phyloP scores from a whole-genome alignment of 257 asterid species.

The Nicotiana knightiana region DNA sequence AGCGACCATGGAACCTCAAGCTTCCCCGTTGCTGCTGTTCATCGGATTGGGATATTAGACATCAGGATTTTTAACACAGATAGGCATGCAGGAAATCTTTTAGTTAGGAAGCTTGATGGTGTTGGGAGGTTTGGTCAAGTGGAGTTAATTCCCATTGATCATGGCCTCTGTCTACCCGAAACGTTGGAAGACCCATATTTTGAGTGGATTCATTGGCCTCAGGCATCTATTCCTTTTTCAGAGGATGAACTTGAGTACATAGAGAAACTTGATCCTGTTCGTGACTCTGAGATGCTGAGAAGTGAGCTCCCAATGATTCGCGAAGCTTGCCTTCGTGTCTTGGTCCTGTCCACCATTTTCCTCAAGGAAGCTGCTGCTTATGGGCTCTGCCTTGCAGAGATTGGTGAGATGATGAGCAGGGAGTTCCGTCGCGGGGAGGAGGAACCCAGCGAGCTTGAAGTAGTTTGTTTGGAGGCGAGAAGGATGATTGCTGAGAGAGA shows the following conservation, averaged over 20 bases:
- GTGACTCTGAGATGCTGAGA: slow-evolving; percentile 69
- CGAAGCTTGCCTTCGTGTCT: slow-evolving; percentile 83
- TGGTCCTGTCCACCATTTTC: slow-evolving; percentile 69
- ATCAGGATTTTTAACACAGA: slow-evolving; percentile 93
- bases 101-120: slow-evolving; percentile 84
- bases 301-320: slow-evolving; percentile 90
- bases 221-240: slow-evolving; percentile 93
- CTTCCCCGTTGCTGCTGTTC: slow-evolving; percentile 86
- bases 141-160: slow-evolving; percentile 87
- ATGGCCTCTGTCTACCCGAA: slow-evolving; percentile 96
- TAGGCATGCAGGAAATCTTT: slow-evolving; percentile 91
- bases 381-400: slow-evolving; percentile 93
- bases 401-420: slow-evolving; percentile 97
- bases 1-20: slow-evolving; percentile 95
- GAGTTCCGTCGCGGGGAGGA: slow-evolving; percentile 83
- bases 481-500: slow-evolving; percentile 53
- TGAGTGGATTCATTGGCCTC: slow-evolving; percentile 99
- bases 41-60: slow-evolving; percentile 91
- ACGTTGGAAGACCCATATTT: slow-evolving; percentile 91
- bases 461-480: slow-evolving; percentile 80
- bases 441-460: slow-evolving; percentile 95
- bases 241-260: slow-evolving; percentile 90
- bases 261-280: slow-evolving; percentile 56
- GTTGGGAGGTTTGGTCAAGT: slow-evolving; percentile 82
- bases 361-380: slow-evolving; percentile 75